Evolutionary conservation across 1,139 yeast genomes (phyloP), one percentile per base, ranked within the genome.

Genomic region (Yamadazyma diospyri): DNA sequence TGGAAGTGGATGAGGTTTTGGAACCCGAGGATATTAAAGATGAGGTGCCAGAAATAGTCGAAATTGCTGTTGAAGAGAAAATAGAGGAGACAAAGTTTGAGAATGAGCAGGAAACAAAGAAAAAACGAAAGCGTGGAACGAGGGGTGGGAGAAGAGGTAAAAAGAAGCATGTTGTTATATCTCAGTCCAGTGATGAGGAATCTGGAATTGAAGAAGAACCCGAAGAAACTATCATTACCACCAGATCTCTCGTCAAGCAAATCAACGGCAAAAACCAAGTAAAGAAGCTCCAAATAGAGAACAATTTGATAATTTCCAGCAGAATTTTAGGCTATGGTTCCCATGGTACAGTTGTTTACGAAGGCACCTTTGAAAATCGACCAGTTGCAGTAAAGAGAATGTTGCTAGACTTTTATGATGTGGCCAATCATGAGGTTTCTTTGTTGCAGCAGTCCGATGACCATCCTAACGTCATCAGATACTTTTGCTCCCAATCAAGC

Each of bases 331-430:
- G 99, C 1, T 87, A 86, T 53, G 99, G 99, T 1, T 87, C 97
- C 1, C 96, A 92, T 50, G 98, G 98, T 19, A 92, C 98, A 0
- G 88, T 89, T 17, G 98, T 92, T 1, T 87, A 79, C 54, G 78
- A 83, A 51, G 98, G 98, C 1, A 73, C 78, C 4, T 92, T 89
- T 60, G 97, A 89, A 49, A 82, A 79, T 46, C 71, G 98, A 33
- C 95, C 94, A 2, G 98, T 94, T 7, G 98, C 98, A 0, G 94
- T 92, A 4, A 94, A 92, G 55, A 64, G 98, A 45, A 86, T 92
- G 95, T 64, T 94, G 30, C 69, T 89, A 25, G 96, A 89, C 51
- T 92, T 89, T 51, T 92, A 84, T 57, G 97, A 92, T 51, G 78
- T 92, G 39, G 98, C 98, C 4, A 82, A 89, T n/a, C 95, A 87